Evolutionary conservation across 73 alveolate genomes (phyloP).

Genomic region (Stentor coeruleus): DNA sequence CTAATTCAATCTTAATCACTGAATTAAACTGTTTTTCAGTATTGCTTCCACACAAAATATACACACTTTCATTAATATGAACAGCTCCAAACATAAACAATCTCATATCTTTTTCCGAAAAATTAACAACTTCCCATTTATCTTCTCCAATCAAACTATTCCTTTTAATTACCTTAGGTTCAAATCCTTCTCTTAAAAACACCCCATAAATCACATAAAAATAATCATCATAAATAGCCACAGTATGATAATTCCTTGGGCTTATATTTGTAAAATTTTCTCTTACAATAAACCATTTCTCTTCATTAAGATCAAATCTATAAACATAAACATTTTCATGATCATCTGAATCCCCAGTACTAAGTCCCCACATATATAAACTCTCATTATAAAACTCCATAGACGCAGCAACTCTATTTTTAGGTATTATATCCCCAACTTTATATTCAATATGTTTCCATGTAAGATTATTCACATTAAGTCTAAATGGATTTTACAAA

Average conservation of each 20-base stretch:
- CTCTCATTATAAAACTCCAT: neutral
- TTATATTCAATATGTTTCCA: conserved; percentile 4
- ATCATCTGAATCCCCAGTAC: neutral
- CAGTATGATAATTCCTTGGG: too few species aligned
- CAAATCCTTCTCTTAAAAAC: neutral
- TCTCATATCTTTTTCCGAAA: neutral
- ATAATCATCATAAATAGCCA: too few species aligned
- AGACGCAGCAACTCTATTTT: neutral
- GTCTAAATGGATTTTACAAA: conserved; percentile 9
- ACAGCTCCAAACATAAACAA: neutral
- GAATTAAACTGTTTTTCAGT: too few species aligned
- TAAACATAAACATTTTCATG: neutral
- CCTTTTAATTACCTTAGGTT: too few species aligned
- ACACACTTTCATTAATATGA: neutral
- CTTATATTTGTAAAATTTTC: neutral
- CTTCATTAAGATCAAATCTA: neutral
- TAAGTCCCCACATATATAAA: neutral
- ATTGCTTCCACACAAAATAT: neutral
- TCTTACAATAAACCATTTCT: neutral
- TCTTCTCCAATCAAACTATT: too few species aligned
- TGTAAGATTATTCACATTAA: neutral
- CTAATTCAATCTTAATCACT: too few species aligned
- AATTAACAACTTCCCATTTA: neutral
- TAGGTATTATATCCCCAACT: neutral
- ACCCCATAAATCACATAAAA: neutral